Evolutionary conservation across 1,284 basidiomycete species (phyloP).

Genomic region (Cryptococcus hybrid): DNA sequence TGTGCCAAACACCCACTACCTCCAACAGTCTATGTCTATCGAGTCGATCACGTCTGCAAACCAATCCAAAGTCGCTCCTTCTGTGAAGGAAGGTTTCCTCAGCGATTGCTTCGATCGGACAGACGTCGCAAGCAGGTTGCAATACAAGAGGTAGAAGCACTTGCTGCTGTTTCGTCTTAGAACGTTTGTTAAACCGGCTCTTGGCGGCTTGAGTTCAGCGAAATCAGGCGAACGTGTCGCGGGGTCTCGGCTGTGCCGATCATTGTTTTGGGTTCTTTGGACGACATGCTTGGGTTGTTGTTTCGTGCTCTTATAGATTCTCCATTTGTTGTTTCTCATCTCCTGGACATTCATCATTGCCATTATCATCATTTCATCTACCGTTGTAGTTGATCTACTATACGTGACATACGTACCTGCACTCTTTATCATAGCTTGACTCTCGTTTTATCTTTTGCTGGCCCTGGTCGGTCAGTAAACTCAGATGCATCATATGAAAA

Average conservation of each 20-base stretch:
- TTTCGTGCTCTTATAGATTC: neutral
- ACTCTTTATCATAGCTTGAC: no score
- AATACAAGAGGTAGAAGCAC: conserved; percentile 28
- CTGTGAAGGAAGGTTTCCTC: conserved; percentile 26
- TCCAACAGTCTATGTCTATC: conserved; percentile 24
- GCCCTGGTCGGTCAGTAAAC: conserved; percentile 1
- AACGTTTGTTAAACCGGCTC: conserved; percentile 15
- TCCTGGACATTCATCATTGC: neutral
- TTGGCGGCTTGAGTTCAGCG: neutral
- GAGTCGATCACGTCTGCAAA: conserved; percentile 7
- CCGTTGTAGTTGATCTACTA: neutral
- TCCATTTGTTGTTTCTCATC: neutral
- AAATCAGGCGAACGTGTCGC: neutral
- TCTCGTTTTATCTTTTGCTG: neutral
- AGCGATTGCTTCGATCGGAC: conserved; percentile 30
- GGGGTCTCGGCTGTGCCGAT: neutral
- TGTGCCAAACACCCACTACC: conserved; percentile 8
- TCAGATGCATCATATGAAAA: neutral
- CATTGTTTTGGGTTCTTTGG: conserved; percentile 13
- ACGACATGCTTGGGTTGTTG: conserved; percentile 1
- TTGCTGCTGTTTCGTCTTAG: conserved; percentile 29
- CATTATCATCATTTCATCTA: neutral
- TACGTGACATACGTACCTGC: no score
- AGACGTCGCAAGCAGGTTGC: conserved; percentile 12
- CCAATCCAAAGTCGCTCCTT: conserved; percentile 9